Conservation (phyloP, 805 yeast species). For the Tetrapisispora arboricola region DNA sequence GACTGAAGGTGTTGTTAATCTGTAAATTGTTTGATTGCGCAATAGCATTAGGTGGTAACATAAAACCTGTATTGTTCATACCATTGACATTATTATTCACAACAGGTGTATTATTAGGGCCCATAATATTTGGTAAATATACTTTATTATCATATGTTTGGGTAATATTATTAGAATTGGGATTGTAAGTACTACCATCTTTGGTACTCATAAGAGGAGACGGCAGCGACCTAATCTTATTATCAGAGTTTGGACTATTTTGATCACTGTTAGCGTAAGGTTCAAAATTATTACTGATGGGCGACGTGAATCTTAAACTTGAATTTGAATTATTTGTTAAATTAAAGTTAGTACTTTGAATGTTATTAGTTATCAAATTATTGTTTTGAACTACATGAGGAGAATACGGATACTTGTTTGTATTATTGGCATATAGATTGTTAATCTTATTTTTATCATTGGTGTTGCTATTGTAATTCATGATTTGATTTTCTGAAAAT, state of each 20-base stretch:
- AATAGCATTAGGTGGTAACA: background rate
- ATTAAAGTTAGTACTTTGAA: background rate
- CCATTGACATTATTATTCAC: background rate
- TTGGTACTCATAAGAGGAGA: slow-evolving; percentile 1
- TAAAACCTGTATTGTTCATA: background rate
- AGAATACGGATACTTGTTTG: background rate
- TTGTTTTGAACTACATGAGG: background rate
- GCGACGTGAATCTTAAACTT: slow-evolving; percentile 1
- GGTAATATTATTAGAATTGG: background rate
- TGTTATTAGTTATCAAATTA: background rate
- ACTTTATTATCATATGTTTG: background rate
- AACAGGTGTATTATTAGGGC: background rate
- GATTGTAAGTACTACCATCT: background rate
- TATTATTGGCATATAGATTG: background rate
- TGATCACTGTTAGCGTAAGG: background rate
- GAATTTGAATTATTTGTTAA: background rate
- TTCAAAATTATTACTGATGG: background rate
- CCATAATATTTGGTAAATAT: background rate
- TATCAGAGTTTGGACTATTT: background rate
- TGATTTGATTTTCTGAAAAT: background rate
- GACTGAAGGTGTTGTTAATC: background rate
- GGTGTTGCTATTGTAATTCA: background rate
- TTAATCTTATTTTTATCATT: background rate
- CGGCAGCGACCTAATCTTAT: slow-evolving; percentile 1
- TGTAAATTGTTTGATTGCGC: background rate